Conservation (phyloP, 371 early-diverging fungal genomes). For the Rhizopus sp. region DNA sequence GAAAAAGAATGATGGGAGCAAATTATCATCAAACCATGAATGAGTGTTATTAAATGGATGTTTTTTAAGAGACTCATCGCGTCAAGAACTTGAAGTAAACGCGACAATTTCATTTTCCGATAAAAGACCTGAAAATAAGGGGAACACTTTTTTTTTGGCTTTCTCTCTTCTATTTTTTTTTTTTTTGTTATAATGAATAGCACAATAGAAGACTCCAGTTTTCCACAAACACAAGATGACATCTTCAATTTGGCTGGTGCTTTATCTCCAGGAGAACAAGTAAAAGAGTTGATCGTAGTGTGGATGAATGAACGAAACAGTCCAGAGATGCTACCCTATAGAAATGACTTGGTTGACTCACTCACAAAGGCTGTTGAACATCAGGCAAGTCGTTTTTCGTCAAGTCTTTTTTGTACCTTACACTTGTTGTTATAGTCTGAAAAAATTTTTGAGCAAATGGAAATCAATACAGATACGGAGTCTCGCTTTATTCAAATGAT, state of each 20-base stretch:
- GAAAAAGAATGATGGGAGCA: too few relatives aligned
- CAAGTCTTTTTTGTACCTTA: neutral
- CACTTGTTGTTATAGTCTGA: slow-evolving; percentile 13
- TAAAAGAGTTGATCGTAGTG: slow-evolving; percentile 43
- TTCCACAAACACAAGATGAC: neutral
- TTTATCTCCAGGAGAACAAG: slow-evolving; percentile 4
- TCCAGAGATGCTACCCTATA: slow-evolving; percentile 74
- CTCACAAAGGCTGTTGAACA: slow-evolving; percentile 64
- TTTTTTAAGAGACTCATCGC: too few relatives aligned
- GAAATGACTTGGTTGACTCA: slow-evolving; percentile 55
- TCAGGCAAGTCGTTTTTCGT: slow-evolving; percentile 45
- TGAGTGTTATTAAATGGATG: too few relatives aligned
- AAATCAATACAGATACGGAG: slow-evolving; percentile 15
- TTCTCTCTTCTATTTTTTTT: too few relatives aligned
- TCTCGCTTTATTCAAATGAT: slow-evolving; percentile 60
- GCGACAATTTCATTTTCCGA: too few relatives aligned
- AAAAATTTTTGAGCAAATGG: slow-evolving; percentile 22
- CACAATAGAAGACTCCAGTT: slow-evolving; percentile 3
- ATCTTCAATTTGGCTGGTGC: slow-evolving; percentile 11
- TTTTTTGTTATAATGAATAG: too few relatives aligned
- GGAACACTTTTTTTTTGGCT: too few relatives aligned
- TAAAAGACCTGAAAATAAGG: too few relatives aligned
- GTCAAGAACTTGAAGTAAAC: too few relatives aligned
- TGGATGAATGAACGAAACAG: slow-evolving; percentile 85
- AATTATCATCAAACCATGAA: too few relatives aligned